Conservation (phyloP, 495 filamentous ascomycete species). For the Podospora pseudoanserina region DNA sequence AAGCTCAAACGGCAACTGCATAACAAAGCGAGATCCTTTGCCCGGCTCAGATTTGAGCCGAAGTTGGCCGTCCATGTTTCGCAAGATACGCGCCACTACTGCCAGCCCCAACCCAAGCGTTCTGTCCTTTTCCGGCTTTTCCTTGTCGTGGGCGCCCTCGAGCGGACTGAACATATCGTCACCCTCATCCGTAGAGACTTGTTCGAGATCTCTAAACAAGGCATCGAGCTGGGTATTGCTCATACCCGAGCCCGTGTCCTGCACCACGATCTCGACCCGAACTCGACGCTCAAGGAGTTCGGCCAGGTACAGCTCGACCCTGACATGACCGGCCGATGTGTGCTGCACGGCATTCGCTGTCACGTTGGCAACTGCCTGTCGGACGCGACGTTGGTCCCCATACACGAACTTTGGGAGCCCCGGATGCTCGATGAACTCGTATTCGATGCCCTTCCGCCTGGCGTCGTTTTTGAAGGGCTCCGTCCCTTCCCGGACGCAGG, state of each 20-base stretch:
- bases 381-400: conserved; percentile 74
- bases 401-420: conserved; percentile 68
- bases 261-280: conserved; percentile 66
- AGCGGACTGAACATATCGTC: conserved; percentile 35
- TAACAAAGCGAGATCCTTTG: conserved; percentile 77
- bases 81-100: conserved; percentile 75
- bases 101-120: conserved; percentile 81
- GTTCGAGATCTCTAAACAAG: conserved; percentile 83
- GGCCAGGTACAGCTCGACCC: conserved; percentile 62
- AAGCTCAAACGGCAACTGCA: conserved; percentile 65
- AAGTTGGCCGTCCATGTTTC: conserved; percentile 89
- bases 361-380: conserved; percentile 79
- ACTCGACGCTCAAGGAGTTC: conserved; percentile 43
- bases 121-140: conserved; percentile 30
- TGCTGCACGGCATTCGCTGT: conserved; percentile 84
- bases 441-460: conserved; percentile 68
- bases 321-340: conserved; percentile 66
- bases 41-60: conserved; percentile 83
- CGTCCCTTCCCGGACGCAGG: conserved; percentile 71
- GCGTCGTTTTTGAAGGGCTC: conserved; percentile 71
- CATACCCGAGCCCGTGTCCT: conserved; percentile 84
- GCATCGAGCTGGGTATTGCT: conserved; percentile 63
- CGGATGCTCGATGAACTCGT: conserved; percentile 62
- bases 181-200: conserved; percentile 63
- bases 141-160: conserved; percentile 16